Evolutionary conservation across 1,139 yeast genomes (phyloP).

Genomic region (Yamadazyma blattariae): DNA sequence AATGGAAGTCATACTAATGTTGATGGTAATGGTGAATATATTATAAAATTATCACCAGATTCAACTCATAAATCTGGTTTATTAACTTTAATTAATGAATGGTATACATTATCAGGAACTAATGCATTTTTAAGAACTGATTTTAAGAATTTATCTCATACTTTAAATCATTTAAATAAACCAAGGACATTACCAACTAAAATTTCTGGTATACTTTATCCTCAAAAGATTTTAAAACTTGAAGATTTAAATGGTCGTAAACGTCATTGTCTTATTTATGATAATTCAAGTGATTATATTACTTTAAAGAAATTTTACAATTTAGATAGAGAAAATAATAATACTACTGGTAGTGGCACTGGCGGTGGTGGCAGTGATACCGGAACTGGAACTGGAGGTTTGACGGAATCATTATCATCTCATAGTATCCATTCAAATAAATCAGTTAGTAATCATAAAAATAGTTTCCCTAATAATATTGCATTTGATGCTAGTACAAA

Average conservation of each 20-base stretch:
- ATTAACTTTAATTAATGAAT: conserved; percentile 31
- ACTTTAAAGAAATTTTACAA: conserved; percentile 17
- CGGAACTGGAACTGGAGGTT: not conserved
- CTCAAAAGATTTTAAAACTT: conserved; percentile 20
- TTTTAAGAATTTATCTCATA: not conserved
- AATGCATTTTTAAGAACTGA: conserved; percentile 7
- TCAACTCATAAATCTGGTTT: conserved; percentile 17
- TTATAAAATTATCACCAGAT: conserved; percentile 27
- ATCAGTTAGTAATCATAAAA: conserved; percentile 4
- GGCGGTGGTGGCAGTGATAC: too few species aligned
- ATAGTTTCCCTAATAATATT: conserved; percentile 4
- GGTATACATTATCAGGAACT: conserved; percentile 30
- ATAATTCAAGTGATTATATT: conserved; percentile 20
- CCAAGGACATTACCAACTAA: conserved; percentile 28
- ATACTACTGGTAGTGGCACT: not conserved
- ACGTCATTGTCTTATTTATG: conserved; percentile 26
- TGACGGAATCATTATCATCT: not conserved
- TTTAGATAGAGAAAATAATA: not conserved
- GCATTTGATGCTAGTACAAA: not conserved
- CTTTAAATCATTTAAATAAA: conserved; percentile 12
- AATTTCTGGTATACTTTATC: conserved; percentile 29
- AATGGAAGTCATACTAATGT: conserved; percentile 8
- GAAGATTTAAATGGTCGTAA: conserved; percentile 12
- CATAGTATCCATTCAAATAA: conserved; percentile 6
- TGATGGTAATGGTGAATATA: conserved; percentile 17